These are phyloP conservation scores for Hibiscus trionum DNA, from an alignment of 345 rosid species.

Conservation along the genomic window DNA sequence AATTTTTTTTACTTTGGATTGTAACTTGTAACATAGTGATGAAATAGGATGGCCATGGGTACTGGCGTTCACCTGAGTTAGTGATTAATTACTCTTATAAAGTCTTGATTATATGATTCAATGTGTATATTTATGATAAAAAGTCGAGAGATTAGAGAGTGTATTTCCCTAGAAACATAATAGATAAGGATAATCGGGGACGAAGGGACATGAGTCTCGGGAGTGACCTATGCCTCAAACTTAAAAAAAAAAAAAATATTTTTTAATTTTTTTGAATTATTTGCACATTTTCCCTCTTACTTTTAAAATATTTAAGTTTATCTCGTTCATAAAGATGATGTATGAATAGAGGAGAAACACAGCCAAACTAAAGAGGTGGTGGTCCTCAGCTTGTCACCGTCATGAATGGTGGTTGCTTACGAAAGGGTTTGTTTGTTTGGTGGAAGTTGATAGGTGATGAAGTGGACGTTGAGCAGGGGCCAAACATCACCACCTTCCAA, in stretches of 20 bases:
- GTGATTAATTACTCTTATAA: background rate
- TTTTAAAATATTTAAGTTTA: no score
- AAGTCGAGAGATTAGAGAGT: background rate
- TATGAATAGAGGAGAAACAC: background rate
- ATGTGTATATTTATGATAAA: background rate
- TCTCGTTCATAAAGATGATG: conserved; percentile 18
- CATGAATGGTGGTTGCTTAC: conserved; percentile 30
- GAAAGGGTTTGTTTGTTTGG: conserved; percentile 22
- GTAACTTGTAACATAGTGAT: conserved; percentile 5
- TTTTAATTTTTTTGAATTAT: no score
- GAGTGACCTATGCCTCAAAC: no score
- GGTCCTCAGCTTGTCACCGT: conserved; percentile 28
- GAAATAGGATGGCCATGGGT: background rate
- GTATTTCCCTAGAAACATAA: background rate
- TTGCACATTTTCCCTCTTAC: no score
- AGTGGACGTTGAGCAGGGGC: no score
- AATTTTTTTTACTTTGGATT: background rate
- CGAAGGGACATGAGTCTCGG: no score
- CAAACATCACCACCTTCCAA: no score
- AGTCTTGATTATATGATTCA: background rate
- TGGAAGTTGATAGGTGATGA: conserved; percentile 24
- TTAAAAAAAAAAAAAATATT: no score
- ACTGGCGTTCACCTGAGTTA: conserved; percentile 2
- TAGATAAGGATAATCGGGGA: conserved; percentile 16
- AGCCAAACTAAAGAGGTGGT: background rate